Evolutionary conservation across 129 eudicot species (phyloP), one percentile per base, ranked within the genome.

Genomic region (Oenanthe sinensis): DNA sequence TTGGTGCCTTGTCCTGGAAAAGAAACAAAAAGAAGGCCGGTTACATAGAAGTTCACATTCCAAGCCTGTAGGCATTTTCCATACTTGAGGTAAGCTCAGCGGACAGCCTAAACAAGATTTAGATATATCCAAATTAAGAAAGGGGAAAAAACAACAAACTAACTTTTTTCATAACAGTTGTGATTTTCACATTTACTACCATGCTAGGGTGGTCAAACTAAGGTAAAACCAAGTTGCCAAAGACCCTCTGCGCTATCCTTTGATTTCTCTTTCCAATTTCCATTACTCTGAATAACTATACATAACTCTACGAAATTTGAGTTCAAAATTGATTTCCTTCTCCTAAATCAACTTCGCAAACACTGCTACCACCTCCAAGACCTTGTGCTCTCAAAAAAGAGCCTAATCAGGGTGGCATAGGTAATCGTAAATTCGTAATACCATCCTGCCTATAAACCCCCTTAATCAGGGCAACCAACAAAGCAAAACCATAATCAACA

Each of bases 141-240:
- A 71, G 48, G 44, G 16, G 50, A 3, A 13, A 48, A 17, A 48
- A 5, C 52, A 48, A 48, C 19, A 14, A 48, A 26, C 70, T 9
- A 37, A 63, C 12, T 9, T 26, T 62, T 8, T 6, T 26, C 70
- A 63, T 63, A 63, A 15, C 70, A 7, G 39, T 63, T 63, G 24
- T 8, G 17, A 63, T 26, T 11, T 63, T 26, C 12, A 26, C 70
- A 26, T 63, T 26, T 63, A 63, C 70, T 88, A 80, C 86, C 96
- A 44, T 88, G 96, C 20, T 91, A 85, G n/a, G 93, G 93, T 48
- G 93, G 93, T 89, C 97, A 82, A 91, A 91, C 40, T 87, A 85
- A 26, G 97, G 89, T 33, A 82, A 89, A 79, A 79, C 87, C 93
- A 76, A 91, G 84, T 49, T 91, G 85, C 97, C 93, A 91, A 24